Percentiles rank a stretch among this genome's conserved stretches.
These are phyloP conservation scores for Knufia petricola DNA, from an alignment of 2,329 filamentous ascomycete genomes.

Conservation along the genomic window DNA sequence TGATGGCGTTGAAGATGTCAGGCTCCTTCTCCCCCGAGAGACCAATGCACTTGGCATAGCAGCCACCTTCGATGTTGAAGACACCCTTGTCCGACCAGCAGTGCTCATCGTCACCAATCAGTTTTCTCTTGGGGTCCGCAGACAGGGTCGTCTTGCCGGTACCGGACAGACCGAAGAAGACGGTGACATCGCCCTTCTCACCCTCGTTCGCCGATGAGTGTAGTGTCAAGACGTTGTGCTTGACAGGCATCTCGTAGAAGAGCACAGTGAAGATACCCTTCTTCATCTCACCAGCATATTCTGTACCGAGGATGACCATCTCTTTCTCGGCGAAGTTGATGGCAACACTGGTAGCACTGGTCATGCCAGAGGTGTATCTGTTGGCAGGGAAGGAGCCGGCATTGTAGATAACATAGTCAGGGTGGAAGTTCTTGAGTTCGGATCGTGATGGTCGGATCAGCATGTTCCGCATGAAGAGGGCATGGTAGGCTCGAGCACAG, in stretches of 20 bases:
- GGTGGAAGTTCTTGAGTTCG: conserved; percentile 95
- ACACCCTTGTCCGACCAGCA: conserved; percentile 96
- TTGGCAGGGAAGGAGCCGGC: conserved; percentile 97
- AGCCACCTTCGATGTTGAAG: conserved; percentile 99
- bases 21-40: conserved; percentile 98
- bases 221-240: conserved; percentile 96
- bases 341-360: conserved; percentile 90
- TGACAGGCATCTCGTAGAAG: conserved; percentile 99
- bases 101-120: conserved; percentile 99
- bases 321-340: conserved; percentile 99
- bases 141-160: conserved; percentile 98
- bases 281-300: conserved; percentile 97
- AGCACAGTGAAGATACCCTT: conserved; percentile 98
- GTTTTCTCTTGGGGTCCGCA: conserved; percentile 86
- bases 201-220: conserved; percentile 99
- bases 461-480: conserved; percentile 99
- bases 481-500: conserved; percentile 98
- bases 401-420: conserved; percentile 99
- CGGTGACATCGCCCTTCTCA: conserved; percentile 84
- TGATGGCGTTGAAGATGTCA: conserved; percentile 92
- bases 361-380: conserved; percentile 97
- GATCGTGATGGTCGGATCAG: conserved; percentile 85
- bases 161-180: conserved; percentile 98
- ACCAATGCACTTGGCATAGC: conserved; percentile 98
- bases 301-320: conserved; percentile 98